These are phyloP conservation scores for Eucalyptus polybractea DNA, from an alignment of 345 rosid genomes.

Conservation along the genomic window DNA sequence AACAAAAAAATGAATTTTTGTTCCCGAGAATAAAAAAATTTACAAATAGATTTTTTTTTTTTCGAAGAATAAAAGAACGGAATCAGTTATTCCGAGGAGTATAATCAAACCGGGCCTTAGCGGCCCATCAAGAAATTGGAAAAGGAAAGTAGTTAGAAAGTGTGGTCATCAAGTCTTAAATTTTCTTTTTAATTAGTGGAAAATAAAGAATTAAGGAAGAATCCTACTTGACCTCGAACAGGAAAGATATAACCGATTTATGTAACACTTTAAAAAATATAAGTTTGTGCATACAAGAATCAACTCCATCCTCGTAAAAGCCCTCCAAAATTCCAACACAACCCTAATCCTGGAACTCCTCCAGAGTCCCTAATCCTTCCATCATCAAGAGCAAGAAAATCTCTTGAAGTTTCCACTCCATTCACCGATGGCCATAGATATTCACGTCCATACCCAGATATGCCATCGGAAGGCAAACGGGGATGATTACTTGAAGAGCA, in stretches of 20 bases:
- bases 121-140: neutral
- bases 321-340: neutral
- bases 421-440: neutral
- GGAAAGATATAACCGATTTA: too few species aligned
- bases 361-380: neutral
- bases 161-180: neutral
- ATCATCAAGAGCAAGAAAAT: neutral
- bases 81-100: fast-evolving
- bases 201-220: neutral
- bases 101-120: too few species aligned
- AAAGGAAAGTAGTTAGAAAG: neutral
- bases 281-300: neutral
- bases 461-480: neutral
- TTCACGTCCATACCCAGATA: neutral
- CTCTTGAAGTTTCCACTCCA: neutral
- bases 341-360: neutral
- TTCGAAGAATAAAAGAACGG: fast-evolving
- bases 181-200: neutral
- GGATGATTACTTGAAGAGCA: neutral
- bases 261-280: neutral
- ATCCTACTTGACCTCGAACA: neutral
- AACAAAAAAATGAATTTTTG: too few species aligned
- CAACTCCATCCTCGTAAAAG: neutral
- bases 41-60: too few species aligned
- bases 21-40: too few species aligned